Evolutionary conservation across 2,329 filamentous ascomycete genomes (phyloP).

Genomic region (Botrytis medusae): DNA sequence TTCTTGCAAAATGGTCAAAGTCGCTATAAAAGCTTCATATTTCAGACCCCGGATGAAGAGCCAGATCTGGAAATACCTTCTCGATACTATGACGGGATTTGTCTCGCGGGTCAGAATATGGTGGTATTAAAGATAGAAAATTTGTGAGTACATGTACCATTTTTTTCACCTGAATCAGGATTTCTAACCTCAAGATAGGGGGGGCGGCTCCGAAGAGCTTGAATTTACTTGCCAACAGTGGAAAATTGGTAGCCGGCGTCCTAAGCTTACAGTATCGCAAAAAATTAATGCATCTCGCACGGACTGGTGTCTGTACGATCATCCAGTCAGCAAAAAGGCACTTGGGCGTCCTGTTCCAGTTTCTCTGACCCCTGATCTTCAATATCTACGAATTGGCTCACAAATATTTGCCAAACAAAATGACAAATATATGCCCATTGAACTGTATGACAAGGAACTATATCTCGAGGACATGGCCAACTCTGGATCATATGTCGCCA

Average conservation of each 20-base stretch:
- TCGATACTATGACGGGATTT: slow-evolving; percentile 9
- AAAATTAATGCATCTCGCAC: background rate
- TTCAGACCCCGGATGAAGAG: background rate
- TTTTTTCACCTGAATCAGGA: background rate
- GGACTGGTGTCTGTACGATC: background rate
- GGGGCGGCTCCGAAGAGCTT: background rate
- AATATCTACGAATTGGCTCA: background rate
- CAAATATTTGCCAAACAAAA: background rate
- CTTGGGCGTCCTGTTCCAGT: slow-evolving; percentile 1
- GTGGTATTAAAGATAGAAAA: slow-evolving; percentile 12
- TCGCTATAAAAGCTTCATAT: background rate
- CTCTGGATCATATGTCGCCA: background rate
- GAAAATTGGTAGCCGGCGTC: background rate
- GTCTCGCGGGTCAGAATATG: background rate
- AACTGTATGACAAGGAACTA: background rate
- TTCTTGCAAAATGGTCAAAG: slow-evolving; percentile 10
- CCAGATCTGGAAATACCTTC: background rate
- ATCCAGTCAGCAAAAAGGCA: background rate
- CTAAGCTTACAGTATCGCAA: slow-evolving; percentile 1
- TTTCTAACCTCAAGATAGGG: background rate
- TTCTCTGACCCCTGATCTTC: background rate
- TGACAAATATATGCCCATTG: background rate
- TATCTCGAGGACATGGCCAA: background rate
- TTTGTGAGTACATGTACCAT: background rate
- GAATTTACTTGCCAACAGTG: slow-evolving; percentile 18